Conservation (phyloP, 495 filamentous ascomycete genomes). For the Penicillium egyptiacum region DNA sequence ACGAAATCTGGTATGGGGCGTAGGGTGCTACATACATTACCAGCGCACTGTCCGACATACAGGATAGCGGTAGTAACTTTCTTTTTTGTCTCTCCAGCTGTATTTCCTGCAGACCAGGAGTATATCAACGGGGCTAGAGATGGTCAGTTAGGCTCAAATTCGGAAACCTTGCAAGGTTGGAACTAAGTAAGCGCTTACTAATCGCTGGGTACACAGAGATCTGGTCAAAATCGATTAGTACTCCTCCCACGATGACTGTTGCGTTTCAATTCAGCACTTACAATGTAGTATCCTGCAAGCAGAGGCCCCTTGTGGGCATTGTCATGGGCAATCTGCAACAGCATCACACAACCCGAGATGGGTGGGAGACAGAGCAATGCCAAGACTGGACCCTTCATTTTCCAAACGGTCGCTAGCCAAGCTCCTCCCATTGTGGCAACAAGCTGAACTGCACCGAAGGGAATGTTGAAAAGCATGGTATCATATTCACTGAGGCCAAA, state of each 20-base stretch:
- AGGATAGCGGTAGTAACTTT: constrained; percentile 59
- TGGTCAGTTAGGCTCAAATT: constrained; percentile 32
- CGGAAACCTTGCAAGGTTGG: too few relatives aligned
- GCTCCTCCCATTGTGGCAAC: constrained; percentile 59
- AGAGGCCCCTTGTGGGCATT: constrained; percentile 47
- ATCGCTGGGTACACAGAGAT: constrained; percentile 59
- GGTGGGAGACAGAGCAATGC: constrained; percentile 56
- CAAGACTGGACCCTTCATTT: constrained; percentile 58
- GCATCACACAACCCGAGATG: constrained; percentile 55
- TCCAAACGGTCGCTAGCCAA: constrained; percentile 51
- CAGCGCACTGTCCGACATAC: constrained; percentile 58
- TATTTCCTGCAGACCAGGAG: constrained; percentile 63
- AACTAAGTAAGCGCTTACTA: constrained; percentile 28
- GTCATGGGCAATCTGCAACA: constrained; percentile 50
- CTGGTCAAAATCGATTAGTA: constrained; percentile 26
- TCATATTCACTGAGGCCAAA: constrained; percentile 61
- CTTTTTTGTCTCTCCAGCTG: constrained; percentile 63
- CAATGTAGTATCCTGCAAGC: constrained; percentile 59
- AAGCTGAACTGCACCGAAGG: constrained; percentile 61
- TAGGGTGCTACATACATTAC: constrained; percentile 48
- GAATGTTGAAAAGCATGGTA: constrained; percentile 65
- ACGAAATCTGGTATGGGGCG: not conserved
- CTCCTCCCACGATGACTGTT: not conserved
- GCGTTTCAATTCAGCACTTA: constrained; percentile 16
- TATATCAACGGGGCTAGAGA: constrained; percentile 58